Conservation (phyloP, 495 filamentous ascomycete species). For the Neurospora intermedia region DNA sequence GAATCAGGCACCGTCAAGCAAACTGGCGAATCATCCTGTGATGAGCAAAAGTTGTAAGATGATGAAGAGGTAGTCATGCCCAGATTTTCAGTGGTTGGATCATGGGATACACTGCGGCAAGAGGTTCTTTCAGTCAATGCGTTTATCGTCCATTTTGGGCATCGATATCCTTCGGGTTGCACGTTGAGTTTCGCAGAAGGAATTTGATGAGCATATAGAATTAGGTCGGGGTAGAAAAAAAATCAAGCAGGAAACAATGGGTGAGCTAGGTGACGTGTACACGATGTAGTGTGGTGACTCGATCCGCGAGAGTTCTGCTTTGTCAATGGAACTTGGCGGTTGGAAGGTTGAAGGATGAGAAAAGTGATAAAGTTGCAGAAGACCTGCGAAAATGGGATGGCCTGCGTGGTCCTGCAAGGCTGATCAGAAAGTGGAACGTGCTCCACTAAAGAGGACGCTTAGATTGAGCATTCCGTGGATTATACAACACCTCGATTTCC, state of each 20-base stretch:
- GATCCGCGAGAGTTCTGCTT: neutral
- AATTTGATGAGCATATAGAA: neutral
- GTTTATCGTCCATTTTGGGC: neutral
- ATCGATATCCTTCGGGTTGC: neutral
- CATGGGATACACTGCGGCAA: neutral
- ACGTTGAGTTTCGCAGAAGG: neutral
- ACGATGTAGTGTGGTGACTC: neutral
- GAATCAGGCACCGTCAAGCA: conserved; percentile 20
- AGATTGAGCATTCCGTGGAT: neutral
- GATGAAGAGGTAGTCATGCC: neutral
- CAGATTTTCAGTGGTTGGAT: neutral
- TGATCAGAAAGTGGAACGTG: neutral
- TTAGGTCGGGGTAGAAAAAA: neutral
- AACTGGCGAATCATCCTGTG: conserved; percentile 22
- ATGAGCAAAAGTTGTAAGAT: neutral
- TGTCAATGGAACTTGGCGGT: neutral
- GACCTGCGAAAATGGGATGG: neutral
- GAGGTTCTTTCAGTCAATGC: neutral
- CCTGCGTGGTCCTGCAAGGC: neutral
- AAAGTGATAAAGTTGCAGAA: neutral
- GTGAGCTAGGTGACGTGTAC: too few species aligned
- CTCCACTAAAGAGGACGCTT: neutral
- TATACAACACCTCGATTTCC: neutral
- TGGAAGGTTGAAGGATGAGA: neutral
- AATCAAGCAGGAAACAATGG: too few species aligned